Conservation (phyloP, 768 basidiomycete genomes). For the Strobilomyces confusus region DNA sequence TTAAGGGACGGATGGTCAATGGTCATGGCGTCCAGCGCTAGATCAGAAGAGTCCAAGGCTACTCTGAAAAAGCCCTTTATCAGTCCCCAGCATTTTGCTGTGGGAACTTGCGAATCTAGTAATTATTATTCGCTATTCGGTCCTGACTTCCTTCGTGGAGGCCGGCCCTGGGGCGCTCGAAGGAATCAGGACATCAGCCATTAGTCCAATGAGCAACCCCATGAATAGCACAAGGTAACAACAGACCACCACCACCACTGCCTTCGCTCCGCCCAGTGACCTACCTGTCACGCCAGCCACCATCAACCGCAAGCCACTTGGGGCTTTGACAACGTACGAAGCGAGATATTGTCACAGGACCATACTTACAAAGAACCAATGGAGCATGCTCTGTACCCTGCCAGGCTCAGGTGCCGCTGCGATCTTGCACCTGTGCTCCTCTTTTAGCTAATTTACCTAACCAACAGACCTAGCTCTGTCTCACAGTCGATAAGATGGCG, state of each 20-base stretch:
- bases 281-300: background rate
- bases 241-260: background rate
- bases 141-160: background rate
- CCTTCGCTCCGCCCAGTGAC: background rate
- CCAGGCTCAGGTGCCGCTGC: no score
- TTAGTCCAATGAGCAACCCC: background rate
- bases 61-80: background rate
- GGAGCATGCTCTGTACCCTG: no score
- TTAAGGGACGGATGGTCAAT: background rate
- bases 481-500: background rate
- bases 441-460: background rate
- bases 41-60: background rate
- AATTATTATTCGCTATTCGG: background rate
- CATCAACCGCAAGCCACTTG: background rate
- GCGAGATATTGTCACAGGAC: no score
- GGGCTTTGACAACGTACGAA: no score
- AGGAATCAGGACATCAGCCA: background rate
- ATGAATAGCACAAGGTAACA: background rate
- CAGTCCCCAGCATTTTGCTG: background rate
- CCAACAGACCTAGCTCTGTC: background rate
- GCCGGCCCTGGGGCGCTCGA: background rate
- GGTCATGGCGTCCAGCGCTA: background rate
- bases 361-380: no score
- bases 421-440: no score
- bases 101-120: conserved; percentile 2